Evolutionary conservation across 164 flowering plant species (phyloP).

Genomic region (Protea cynaroides): DNA sequence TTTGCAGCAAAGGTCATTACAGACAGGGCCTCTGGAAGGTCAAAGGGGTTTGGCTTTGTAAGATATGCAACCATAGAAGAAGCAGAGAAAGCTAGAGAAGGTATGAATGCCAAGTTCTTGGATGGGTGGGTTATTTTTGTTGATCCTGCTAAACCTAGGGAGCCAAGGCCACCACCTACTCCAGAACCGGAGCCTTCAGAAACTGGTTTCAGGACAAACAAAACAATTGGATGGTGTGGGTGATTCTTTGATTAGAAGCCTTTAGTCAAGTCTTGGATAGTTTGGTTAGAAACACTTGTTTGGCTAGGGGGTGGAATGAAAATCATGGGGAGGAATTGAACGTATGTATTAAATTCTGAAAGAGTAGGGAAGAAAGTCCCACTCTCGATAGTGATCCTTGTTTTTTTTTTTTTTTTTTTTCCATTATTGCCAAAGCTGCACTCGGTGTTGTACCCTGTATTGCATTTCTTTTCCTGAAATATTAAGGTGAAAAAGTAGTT

Average conservation of each 20-base stretch:
- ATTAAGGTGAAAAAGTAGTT: no score
- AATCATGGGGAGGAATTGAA: no score
- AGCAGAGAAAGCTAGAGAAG: constrained; percentile 75
- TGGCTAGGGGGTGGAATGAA: background rate
- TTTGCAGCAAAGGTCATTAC: constrained; percentile 62
- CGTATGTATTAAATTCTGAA: no score
- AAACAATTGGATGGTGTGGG: constrained; percentile 91
- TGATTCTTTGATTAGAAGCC: constrained; percentile 13
- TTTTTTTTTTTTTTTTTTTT: no score
- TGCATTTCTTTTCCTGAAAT: no score
- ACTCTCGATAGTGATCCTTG: no score
- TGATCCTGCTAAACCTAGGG: constrained; percentile 82
- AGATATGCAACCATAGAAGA: constrained; percentile 68
- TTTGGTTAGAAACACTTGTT: background rate
- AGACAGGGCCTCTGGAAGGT: constrained; percentile 65
- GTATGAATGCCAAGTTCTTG: constrained; percentile 76
- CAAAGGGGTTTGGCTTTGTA: constrained; percentile 91
- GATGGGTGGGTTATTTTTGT: constrained; percentile 98
- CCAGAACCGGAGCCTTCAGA: constrained; percentile 38
- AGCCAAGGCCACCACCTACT: constrained; percentile 50
- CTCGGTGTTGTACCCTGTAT: no score
- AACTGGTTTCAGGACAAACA: constrained; percentile 56
- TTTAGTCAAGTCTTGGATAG: background rate
- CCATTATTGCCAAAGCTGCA: no score
- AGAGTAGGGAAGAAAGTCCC: no score